Evolutionary conservation across 352 stramenopile genomes (phyloP), one percentile per base, ranked within the genome.

Genomic region (Blastocystis sp.): DNA sequence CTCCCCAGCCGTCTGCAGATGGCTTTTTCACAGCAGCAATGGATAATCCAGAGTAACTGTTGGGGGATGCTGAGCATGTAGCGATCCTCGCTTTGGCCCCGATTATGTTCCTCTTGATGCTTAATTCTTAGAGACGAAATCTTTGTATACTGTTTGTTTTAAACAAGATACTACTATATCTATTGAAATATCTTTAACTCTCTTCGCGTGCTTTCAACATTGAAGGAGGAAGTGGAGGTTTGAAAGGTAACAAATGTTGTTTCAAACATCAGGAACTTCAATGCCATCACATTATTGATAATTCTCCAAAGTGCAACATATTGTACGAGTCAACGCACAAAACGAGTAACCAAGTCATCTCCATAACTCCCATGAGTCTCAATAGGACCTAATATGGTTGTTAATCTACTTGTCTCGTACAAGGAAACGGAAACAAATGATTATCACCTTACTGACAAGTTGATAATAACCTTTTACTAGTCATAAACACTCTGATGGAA

Each of bases 311-410:
- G 99, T 95, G 93, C 95, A 98, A 91, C 96, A 99, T 81, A 99
- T 97, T 37, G 96, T 98, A 73, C 97, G 95, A 79, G 96, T 98
- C 53, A 96, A 98, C 55, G 97, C 97, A 91, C 96, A 99, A 13
- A 99, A 93, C 55, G 97, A 99, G 79, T 96, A 96, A 93, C 99
- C 99, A 54, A 99, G 94, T 95, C 99, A 98, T 98, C 90, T 98
- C 96, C 93, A 99, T 98, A 79, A 95, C 96, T 85, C 97, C 95
- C 45, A 96, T 34, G 30, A 34, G 30, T 34, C 30, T 34, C 30
- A 0, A 1, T 34, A 34, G 30, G 30, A 34, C 30, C 30, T 34
- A 34, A 34, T 34, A 34, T 34, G 30, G 30, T 1, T 34, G 30
- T 34, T 34, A 34, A 34, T 34, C 30, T 34, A 34, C 30, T 34